phyloP scores from a whole-genome alignment of 2,329 filamentous ascomycete species.

The Claviceps maximensis region DNA sequence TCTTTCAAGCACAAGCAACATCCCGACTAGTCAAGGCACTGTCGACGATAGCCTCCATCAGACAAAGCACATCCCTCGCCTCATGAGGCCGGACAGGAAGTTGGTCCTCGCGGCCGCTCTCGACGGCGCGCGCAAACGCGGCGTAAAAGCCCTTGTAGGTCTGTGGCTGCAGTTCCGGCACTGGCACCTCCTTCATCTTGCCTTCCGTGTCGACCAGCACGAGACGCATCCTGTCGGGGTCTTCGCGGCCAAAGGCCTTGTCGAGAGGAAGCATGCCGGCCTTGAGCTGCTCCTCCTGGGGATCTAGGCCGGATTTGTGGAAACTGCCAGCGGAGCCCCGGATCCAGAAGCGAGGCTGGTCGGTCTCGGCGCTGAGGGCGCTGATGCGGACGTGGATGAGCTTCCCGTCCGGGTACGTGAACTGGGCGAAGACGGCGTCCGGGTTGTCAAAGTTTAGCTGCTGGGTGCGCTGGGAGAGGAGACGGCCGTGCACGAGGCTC shows the following conservation, averaged over 20 bases:
- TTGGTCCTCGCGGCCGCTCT: conserved; percentile 33
- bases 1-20: conserved; percentile 18
- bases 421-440: conserved; percentile 48
- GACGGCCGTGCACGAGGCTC: conserved; percentile 49
- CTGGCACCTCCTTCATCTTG: conserved; percentile 33
- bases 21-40: conserved; percentile 35
- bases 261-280: conserved; percentile 49
- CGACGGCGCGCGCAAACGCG: conserved; percentile 33
- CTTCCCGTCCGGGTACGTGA: conserved; percentile 51
- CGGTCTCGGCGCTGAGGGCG: conserved; percentile 52
- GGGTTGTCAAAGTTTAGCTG: conserved; percentile 32
- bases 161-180: conserved; percentile 46
- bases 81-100: conserved; percentile 40
- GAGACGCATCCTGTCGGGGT: conserved; percentile 44
- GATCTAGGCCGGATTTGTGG: conserved; percentile 57
- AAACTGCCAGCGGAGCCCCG: conserved; percentile 62
- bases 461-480: conserved; percentile 48
- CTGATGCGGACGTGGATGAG: conserved; percentile 57
- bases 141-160: conserved; percentile 60
- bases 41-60: conserved; percentile 39
- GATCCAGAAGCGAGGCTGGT: conserved; percentile 66
- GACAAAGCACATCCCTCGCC: conserved; percentile 37
- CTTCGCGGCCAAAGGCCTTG: conserved; percentile 51
- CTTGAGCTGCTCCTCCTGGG: conserved; percentile 63
- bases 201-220: conserved; percentile 33